A percentile compares a stretch with the other conserved stretches of the same genome.
phyloP scores from a whole-genome alignment of 148 eudicot species.

The Camellia sinensis region DNA sequence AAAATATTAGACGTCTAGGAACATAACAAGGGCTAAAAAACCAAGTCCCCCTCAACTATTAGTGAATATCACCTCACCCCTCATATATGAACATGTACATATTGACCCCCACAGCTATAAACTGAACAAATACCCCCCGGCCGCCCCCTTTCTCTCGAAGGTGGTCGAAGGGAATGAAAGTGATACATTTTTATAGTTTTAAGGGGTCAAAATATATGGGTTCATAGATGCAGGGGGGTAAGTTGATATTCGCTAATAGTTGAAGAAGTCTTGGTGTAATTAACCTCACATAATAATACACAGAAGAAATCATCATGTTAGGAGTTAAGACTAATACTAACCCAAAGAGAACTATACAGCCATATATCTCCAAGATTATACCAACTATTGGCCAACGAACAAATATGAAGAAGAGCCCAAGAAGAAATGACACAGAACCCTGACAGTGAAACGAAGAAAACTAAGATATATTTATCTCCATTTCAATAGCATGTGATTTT shows the following conservation, averaged over 20 bases:
- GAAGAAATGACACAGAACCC: conserved; percentile 49
- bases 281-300: neutral
- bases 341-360: conserved; percentile 50
- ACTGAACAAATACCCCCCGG: too few species aligned
- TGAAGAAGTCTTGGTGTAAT: too few species aligned
- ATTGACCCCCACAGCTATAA: too few species aligned
- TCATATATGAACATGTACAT: too few species aligned
- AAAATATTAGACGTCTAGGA: neutral
- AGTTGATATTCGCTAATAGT: too few species aligned
- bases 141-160: too few species aligned
- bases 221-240: too few species aligned
- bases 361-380: conserved; percentile 46
- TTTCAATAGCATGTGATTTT: neutral
- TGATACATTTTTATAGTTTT: too few species aligned
- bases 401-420: conserved; percentile 54
- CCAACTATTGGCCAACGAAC: conserved; percentile 66
- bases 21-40: neutral
- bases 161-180: too few species aligned
- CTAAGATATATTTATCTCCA: neutral
- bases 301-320: neutral
- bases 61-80: too few species aligned
- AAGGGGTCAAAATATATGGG: too few species aligned
- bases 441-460: conserved; percentile 19
- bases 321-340: conserved; percentile 20
- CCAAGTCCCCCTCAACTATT: too few species aligned